These are phyloP conservation scores for Fusarium euwallaceae DNA, from an alignment of 2,329 filamentous ascomycete species.

Conservation along the genomic window DNA sequence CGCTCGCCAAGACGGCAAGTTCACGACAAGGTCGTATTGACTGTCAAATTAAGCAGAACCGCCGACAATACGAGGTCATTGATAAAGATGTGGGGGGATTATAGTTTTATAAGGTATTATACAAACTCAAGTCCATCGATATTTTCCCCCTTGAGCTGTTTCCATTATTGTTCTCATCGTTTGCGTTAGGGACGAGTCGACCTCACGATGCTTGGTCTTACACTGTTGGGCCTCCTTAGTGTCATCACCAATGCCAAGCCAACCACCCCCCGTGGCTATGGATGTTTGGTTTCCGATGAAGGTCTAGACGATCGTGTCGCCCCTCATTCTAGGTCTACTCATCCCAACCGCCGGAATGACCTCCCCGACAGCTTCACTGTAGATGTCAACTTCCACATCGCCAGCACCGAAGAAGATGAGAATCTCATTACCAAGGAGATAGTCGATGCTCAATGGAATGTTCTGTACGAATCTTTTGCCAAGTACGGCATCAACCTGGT, in stretches of 20 bases:
- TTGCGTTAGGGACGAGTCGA: background rate
- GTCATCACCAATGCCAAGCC: background rate
- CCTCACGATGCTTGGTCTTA: background rate
- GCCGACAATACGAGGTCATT: background rate
- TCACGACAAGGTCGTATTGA: background rate
- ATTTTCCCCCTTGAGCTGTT: background rate
- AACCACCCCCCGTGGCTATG: background rate
- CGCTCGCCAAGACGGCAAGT: background rate
- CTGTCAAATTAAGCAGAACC: background rate
- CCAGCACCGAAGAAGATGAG: slow-evolving; percentile 42
- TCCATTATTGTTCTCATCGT: background rate
- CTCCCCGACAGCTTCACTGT: slow-evolving; percentile 40
- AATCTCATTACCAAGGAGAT: slow-evolving; percentile 24
- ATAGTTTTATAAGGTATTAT: too few relatives aligned
- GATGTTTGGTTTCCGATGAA: slow-evolving; percentile 15
- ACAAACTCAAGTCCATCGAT: background rate
- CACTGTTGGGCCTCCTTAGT: background rate
- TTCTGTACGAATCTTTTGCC: slow-evolving; percentile 37
- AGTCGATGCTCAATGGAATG: slow-evolving; percentile 36
- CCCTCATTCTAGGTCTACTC: background rate
- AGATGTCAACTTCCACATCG: slow-evolving; percentile 45
- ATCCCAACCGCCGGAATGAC: background rate
- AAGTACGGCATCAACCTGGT: slow-evolving; percentile 40
- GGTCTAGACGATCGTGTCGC: background rate
- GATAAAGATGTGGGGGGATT: background rate